A percentile compares a stretch with the other conserved stretches of the same genome.
phyloP scores from a whole-genome alignment of 2,329 filamentous ascomycete species.

The Cladosporium phlei region DNA sequence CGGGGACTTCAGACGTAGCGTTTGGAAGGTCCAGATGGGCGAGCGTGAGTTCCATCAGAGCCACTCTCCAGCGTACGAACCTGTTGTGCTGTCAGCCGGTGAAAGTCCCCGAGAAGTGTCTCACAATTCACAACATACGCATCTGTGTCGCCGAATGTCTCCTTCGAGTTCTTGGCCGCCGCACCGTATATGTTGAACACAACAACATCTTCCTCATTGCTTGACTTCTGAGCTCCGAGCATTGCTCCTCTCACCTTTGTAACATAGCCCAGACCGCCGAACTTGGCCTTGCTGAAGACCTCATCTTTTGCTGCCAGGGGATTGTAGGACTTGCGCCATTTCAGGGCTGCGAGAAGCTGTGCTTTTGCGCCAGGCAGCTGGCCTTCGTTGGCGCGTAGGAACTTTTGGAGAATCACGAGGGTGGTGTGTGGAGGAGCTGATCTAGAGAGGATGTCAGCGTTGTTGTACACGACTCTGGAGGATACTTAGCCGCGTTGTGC shows the following conservation, averaged over 20 bases:
- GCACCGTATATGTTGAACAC: conserved; percentile 93
- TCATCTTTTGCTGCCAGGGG: conserved; percentile 61
- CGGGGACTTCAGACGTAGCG: conserved; percentile 66
- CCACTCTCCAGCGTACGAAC: conserved; percentile 85
- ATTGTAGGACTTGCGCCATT: conserved; percentile 75
- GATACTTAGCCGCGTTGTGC: conserved; percentile 29
- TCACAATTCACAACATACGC: conserved; percentile 60
- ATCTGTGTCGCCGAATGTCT: conserved; percentile 75
- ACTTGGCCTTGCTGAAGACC: conserved; percentile 64
- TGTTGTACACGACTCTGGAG: background rate
- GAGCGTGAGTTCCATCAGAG: conserved; percentile 82
- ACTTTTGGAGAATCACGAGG: conserved; percentile 85
- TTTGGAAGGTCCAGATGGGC: conserved; percentile 65
- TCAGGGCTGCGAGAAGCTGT: conserved; percentile 72
- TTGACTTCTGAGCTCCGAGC: conserved; percentile 40
- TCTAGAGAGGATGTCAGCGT: conserved; percentile 16
- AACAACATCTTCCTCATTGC: conserved; percentile 60
- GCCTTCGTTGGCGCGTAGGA: conserved; percentile 81
- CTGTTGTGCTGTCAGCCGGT: conserved; percentile 42
- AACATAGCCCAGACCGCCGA: conserved; percentile 74
- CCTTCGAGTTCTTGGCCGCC: conserved; percentile 71
- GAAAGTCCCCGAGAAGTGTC: too few species aligned
- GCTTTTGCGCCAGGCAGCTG: conserved; percentile 68
- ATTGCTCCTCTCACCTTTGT: conserved; percentile 56
- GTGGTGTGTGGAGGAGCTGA: conserved; percentile 59